These are phyloP conservation scores for Mercurialis annua DNA, from an alignment of 345 rosid species.

Conservation along the genomic window DNA sequence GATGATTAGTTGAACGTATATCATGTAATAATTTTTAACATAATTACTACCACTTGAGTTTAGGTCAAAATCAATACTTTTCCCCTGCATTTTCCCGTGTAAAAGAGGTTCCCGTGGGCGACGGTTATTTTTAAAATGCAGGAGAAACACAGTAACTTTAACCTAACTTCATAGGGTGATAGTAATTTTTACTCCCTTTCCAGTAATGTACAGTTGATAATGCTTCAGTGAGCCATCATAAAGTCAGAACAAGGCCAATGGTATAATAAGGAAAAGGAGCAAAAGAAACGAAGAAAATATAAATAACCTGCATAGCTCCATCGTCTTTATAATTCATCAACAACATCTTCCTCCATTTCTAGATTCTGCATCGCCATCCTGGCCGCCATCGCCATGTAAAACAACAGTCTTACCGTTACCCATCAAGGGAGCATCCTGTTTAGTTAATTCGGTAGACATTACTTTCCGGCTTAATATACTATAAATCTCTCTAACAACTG, in stretches of 20 bases:
- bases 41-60: no score
- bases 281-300: not conserved
- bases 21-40: not conserved
- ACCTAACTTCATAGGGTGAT: no score
- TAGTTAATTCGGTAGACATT: conserved; percentile 69
- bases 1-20: not conserved
- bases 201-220: conserved; percentile 29
- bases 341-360: conserved; percentile 67
- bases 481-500: conserved; percentile 90
- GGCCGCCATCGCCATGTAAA: conserved; percentile 38
- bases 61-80: no score
- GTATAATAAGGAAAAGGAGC: conserved; percentile 25
- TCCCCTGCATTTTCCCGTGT: no score
- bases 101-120: no score
- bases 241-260: conserved; percentile 22
- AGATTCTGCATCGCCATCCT: conserved; percentile 24
- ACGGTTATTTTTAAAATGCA: no score
- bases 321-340: conserved; percentile 36
- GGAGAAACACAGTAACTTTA: no score
- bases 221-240: conserved; percentile 23
- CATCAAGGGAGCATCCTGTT: conserved; percentile 56
- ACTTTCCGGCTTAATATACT: conserved; percentile 86
- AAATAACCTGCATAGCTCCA: not conserved
- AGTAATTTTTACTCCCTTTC: no score
- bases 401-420: conserved; percentile 73